Evolutionary conservation across 2,329 filamentous ascomycete species (phyloP).

Genomic region (Fusarium algeriense): DNA sequence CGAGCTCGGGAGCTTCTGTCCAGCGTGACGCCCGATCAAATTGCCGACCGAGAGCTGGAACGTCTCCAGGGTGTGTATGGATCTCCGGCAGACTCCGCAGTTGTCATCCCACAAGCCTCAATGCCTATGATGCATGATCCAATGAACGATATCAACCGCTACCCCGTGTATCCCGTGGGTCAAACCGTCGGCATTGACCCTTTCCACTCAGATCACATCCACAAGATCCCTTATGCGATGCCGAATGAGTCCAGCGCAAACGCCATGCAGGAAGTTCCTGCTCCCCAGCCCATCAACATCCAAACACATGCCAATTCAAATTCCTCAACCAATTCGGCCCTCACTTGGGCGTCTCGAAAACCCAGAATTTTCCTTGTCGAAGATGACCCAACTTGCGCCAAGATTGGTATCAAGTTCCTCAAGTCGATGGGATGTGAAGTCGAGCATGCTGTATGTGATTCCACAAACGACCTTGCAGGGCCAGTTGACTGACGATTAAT

Average conservation of each 20-base stretch:
- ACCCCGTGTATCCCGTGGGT: conserved; percentile 90
- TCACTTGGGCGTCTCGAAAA: conserved; percentile 69
- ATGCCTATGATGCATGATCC: conserved; percentile 66
- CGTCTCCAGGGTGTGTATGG: conserved; percentile 67
- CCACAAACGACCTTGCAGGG: background rate
- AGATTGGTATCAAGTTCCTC: conserved; percentile 76
- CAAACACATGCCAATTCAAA: conserved; percentile 39
- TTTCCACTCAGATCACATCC: conserved; percentile 92
- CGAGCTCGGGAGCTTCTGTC: conserved; percentile 69
- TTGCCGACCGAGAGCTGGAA: conserved; percentile 67
- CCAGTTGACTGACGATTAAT: conserved; percentile 26
- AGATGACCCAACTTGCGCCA: conserved; percentile 76
- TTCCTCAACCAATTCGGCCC: conserved; percentile 54
- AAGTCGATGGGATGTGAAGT: conserved; percentile 74
- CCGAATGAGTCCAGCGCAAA: conserved; percentile 66
- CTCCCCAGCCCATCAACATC: conserved; percentile 52
- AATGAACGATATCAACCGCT: conserved; percentile 66
- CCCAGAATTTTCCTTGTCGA: conserved; percentile 93
- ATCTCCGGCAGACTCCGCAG: conserved; percentile 66
- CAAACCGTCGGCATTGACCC: conserved; percentile 93
- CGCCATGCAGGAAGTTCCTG: conserved; percentile 55
- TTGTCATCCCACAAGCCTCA: conserved; percentile 55
- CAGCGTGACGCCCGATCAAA: conserved; percentile 63
- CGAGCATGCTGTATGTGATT: conserved; percentile 71
- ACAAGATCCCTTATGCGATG: conserved; percentile 89